Base-by-base conservation (phyloP, 2,329 filamentous ascomycete genomes). In the Sporothrix schenckii region DNA sequence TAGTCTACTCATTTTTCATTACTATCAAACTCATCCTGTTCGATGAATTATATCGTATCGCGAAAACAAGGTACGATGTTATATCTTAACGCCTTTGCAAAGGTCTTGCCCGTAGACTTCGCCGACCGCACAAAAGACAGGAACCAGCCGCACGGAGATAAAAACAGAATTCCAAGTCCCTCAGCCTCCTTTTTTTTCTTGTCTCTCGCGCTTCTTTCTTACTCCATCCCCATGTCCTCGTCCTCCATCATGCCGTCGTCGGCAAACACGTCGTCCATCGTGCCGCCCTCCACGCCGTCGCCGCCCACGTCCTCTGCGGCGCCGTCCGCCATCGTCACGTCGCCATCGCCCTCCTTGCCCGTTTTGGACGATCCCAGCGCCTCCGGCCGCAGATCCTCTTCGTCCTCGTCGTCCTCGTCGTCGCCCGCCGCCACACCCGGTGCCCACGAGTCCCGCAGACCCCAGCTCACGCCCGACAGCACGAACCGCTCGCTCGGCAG, bases 401-500 rank as follows among this genome's bases (percentile, higher is more conserved):
- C 81, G 5, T 76, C 77, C 1, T 83, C 81, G 6, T 81, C 83
- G 5, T 80, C 83, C 1, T 82, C 81, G 7, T 81, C 83, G 4
- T 81, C 84, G 1, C 81, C 82, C n/a, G 78, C 79, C 0, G 75
- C 80, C 30, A 77, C 80, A 56, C 77, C 81, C 1, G 79, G 80
- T 2, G 80, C 84, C 85, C 87, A 89, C 30, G 85, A 81, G 41
- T 89, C 86, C 75, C 84, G 84, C 71, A 91, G 77, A 0, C 87
- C 87, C 89, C 89, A 91, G 72, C 86, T 85, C 67, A 87, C 83
- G 19, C 89, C 89, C 70, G 85, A 89, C 58, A 91, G 81, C 41
- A 91, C 89, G 75, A 91, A 91, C 70, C 88, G 85, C 80, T 91
- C 89, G 75, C 86, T 88, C 1, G 89, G 89, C 72, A 91, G 78